Evolutionary conservation across 2,329 filamentous ascomycete genomes (phyloP), one percentile per base, ranked within the genome.

Genomic region (Fusarium sp.): DNA sequence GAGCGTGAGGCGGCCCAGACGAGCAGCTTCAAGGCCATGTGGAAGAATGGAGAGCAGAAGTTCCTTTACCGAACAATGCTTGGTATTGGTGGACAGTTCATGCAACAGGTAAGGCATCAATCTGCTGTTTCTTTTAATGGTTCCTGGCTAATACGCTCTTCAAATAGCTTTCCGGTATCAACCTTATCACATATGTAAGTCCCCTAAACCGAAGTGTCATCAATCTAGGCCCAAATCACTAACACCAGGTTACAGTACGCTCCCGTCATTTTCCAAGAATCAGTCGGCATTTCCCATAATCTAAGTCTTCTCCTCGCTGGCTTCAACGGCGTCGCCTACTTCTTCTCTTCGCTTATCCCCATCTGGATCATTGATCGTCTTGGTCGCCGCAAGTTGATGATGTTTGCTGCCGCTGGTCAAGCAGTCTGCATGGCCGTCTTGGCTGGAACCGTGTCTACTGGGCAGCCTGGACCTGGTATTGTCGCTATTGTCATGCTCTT

Each of bases 321-420:
- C 1, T 87, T 88, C 74, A 86, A 86, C 61, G 84, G 85, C 17
- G 70, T 82, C n/a, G 79, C 79, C 3, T 82, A 81, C 68, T 81
- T 81, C 47, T 54, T 82, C 26, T n/a, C 70, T 77, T 8, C 65
- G 1, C 30, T 68, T 24, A 75, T 82, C 6, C 79, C 80, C 0
- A 81, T 82, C 39, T 82, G 80, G 79, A 63, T 81, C 30, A 81
- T 82, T 35, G 81, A 83, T 41, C 78, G 79, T 5, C 86, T 86
- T 71, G 89, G 89, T 24, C 85, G 89, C 10, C 83, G 89, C 14
- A 90, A 89, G 76, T 83, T 91, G 79, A 88, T 91, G 85, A 85
- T 91, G 78, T 90, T 83, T 28, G 80, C 81, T 3, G 80, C 77
- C 18, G 76, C 69, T 4, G 82, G 81, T 3, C 82, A 83, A 47